These are phyloP conservation scores for Alternaria sp. DNA, from an alignment of 2,329 filamentous ascomycete species.

Conservation along the genomic window DNA sequence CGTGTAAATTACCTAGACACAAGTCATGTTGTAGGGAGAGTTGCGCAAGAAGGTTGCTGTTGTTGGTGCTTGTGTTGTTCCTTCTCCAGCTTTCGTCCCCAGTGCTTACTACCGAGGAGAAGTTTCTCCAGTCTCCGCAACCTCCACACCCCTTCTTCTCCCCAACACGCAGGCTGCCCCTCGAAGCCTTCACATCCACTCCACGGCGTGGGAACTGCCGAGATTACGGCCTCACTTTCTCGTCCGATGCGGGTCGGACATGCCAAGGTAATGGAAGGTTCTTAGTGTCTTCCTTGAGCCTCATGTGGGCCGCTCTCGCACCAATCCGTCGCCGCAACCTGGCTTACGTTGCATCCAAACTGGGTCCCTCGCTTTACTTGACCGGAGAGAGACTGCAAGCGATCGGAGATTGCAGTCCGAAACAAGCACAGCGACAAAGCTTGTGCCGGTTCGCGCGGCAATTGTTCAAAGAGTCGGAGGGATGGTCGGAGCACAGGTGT, in stretches of 20 bases:
- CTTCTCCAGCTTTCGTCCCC: background rate
- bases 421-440: slow-evolving; percentile 4
- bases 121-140: slow-evolving; percentile 3
- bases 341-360: slow-evolving; percentile 5
- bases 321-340: slow-evolving; percentile 9
- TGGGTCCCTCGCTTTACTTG: background rate
- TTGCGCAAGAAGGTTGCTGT: background rate
- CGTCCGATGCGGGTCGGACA: slow-evolving; percentile 1
- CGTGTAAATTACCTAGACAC: background rate
- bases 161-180: slow-evolving; percentile 5
- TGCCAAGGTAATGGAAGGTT: slow-evolving; percentile 9
- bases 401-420: slow-evolving; percentile 7
- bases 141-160: slow-evolving; percentile 11
- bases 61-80: background rate
- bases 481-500: slow-evolving; percentile 12
- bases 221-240: slow-evolving; percentile 5
- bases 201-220: slow-evolving; percentile 11
- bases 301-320: slow-evolving; percentile 9
- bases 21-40: background rate
- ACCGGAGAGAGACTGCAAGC: background rate
- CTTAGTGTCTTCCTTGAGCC: slow-evolving; percentile 17
- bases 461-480: slow-evolving; percentile 9
- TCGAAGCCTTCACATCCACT: slow-evolving; percentile 6
- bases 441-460: slow-evolving; percentile 14
- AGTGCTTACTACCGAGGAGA: background rate